Evolutionary conservation across 192 early-diverging fungal genomes (phyloP).

Genomic region (Geranomyces variabilis): DNA sequence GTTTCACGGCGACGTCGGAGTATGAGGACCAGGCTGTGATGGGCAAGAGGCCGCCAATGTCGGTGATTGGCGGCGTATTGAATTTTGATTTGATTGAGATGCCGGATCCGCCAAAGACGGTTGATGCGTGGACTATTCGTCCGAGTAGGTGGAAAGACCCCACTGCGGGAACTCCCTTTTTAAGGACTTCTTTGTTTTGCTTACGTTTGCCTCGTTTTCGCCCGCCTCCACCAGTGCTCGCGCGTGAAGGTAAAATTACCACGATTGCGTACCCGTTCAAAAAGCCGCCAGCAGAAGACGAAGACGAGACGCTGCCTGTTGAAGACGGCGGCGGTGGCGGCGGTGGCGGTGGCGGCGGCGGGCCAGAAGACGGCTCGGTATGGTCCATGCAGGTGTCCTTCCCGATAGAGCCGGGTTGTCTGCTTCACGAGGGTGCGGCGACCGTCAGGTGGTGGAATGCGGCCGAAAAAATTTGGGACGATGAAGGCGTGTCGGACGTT

Average conservation of each 20-base stretch:
- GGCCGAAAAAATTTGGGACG: slow-evolving; percentile 42
- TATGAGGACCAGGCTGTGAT: slow-evolving; percentile 38
- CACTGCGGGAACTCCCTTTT: background rate
- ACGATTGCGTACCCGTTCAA: slow-evolving; percentile 54
- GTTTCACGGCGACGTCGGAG: slow-evolving; percentile 26
- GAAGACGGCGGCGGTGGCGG: slow-evolving; percentile 1
- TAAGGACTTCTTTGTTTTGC: slow-evolving; percentile 20
- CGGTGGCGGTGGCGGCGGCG: slow-evolving; percentile 15
- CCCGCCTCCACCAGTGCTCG: slow-evolving; percentile 38
- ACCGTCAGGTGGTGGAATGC: slow-evolving; percentile 54
- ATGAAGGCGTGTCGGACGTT: slow-evolving; percentile 52
- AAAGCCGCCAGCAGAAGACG: slow-evolving; percentile 41
- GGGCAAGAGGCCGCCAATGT: slow-evolving; percentile 19
- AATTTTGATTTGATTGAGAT: slow-evolving; percentile 56
- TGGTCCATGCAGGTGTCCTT: slow-evolving; percentile 54
- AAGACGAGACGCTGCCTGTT: slow-evolving; percentile 38
- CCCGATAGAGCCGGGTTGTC: slow-evolving; percentile 34
- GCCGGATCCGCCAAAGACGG: slow-evolving; percentile 51
- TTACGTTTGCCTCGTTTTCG: background rate
- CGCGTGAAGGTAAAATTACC: slow-evolving; percentile 45
- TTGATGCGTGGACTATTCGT: slow-evolving; percentile 52
- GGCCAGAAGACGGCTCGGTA: background rate
- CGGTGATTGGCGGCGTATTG: slow-evolving; percentile 49
- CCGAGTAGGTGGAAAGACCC: slow-evolving; percentile 36
- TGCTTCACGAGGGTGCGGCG: slow-evolving; percentile 41